These are phyloP conservation scores for Lagenaria siceraria DNA, from an alignment of 306 rosid species.

Conservation along the genomic window DNA sequence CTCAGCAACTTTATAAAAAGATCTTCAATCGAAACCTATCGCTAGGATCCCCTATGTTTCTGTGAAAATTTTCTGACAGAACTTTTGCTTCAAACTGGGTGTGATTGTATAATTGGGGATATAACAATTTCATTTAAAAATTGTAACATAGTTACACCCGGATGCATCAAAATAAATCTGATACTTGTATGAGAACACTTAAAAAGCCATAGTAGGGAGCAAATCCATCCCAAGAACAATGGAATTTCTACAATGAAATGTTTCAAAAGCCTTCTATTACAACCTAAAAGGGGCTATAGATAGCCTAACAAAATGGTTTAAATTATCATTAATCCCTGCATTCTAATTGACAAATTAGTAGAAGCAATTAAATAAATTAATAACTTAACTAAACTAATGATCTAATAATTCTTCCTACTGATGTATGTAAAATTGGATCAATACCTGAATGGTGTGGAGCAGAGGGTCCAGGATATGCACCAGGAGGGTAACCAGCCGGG, in stretches of 20 bases:
- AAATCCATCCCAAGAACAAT: neutral
- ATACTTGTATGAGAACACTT: neutral
- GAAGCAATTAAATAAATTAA: neutral
- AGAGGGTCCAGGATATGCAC: slow-evolving; percentile 39
- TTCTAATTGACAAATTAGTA: neutral
- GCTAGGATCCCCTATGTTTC: neutral
- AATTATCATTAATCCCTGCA: neutral
- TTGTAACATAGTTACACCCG: neutral
- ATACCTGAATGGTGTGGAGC: slow-evolving; percentile 35
- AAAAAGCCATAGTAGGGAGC: neutral
- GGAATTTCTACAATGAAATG: neutral
- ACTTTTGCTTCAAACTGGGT: neutral
- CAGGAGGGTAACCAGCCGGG: slow-evolving; percentile 35
- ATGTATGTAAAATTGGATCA: neutral
- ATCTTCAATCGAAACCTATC: neutral
- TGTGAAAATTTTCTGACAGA: neutral
- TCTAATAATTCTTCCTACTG: neutral
- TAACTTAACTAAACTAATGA: neutral
- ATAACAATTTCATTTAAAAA: neutral
- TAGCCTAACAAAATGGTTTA: neutral
- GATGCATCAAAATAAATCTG: neutral
- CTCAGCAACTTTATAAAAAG: neutral
- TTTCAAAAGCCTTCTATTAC: neutral
- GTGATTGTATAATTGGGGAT: neutral
- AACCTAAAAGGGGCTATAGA: neutral